A percentile compares a stretch with the other conserved stretches of the same genome.
These are phyloP conservation scores for Boletus austroedulis DNA, from an alignment of 1,284 basidiomycete genomes.

Conservation along the genomic window DNA sequence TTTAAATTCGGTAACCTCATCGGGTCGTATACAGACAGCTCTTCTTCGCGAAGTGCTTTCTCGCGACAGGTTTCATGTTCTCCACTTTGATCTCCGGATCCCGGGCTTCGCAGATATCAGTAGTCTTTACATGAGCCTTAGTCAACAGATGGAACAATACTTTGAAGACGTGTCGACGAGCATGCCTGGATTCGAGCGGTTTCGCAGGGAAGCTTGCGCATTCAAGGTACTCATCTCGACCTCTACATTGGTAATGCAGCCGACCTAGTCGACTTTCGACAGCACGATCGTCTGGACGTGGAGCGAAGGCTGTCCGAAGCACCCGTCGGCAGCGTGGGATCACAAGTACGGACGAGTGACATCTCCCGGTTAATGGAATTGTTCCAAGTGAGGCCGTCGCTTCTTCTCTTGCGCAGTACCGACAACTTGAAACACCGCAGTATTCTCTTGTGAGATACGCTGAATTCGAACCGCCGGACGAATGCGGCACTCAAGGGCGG, in stretches of 20 bases:
- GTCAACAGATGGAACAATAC: slow-evolving; percentile 77
- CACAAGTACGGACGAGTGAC: slow-evolving; percentile 68
- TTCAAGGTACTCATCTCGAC: slow-evolving; percentile 58
- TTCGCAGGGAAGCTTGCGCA: slow-evolving; percentile 68
- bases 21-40: slow-evolving; percentile 52
- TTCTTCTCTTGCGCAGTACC: background rate
- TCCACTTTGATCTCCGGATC: slow-evolving; percentile 81
- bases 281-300: slow-evolving; percentile 74
- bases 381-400: slow-evolving; percentile 53
- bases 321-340: slow-evolving; percentile 34
- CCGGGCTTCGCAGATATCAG: slow-evolving; percentile 78
- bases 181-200: slow-evolving; percentile 67
- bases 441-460: slow-evolving; percentile 70
- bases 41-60: slow-evolving; percentile 74
- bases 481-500: slow-evolving; percentile 26
- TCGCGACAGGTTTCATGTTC: slow-evolving; percentile 64
- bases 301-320: slow-evolving; percentile 56
- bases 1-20: slow-evolving; percentile 7
- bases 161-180: slow-evolving; percentile 61
- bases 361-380: slow-evolving; percentile 81
- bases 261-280: slow-evolving; percentile 3
- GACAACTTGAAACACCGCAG: slow-evolving; percentile 32
- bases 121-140: slow-evolving; percentile 71
- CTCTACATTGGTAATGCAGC: background rate
- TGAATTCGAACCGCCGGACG: slow-evolving; percentile 54